These are phyloP conservation scores for Hansfordia pulvinata DNA, from an alignment of 2,329 filamentous ascomycete species.

Conservation along the genomic window DNA sequence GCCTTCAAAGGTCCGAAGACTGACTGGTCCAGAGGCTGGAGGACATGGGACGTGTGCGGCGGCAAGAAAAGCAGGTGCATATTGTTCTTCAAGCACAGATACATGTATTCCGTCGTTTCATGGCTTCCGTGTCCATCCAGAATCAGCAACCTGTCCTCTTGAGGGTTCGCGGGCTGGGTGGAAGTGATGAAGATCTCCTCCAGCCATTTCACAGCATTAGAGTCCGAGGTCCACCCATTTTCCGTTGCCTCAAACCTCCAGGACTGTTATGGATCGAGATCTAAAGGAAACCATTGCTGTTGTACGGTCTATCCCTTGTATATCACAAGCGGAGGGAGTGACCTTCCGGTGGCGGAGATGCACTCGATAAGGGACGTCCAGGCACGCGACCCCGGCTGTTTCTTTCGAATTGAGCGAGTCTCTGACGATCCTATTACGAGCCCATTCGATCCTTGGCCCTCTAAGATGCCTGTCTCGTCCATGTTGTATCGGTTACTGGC, in stretches of 20 bases:
- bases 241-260: slow-evolving; percentile 8
- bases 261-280: slow-evolving; percentile 3
- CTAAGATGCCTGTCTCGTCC: slow-evolving; percentile 4
- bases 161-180: slow-evolving; percentile 1
- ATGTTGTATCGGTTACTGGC: no score
- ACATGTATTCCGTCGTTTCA: slow-evolving; percentile 8
- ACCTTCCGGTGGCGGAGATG: slow-evolving; percentile 5
- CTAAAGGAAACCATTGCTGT: slow-evolving; percentile 7
- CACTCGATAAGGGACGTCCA: slow-evolving; percentile 9
- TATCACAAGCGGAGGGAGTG: slow-evolving; percentile 7
- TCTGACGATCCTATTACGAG: slow-evolving; percentile 4
- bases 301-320: slow-evolving; percentile 9
- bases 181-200: slow-evolving; percentile 7
- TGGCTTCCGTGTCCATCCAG: slow-evolving; percentile 8
- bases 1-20: background rate
- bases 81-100: slow-evolving; percentile 6
- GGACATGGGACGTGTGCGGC: slow-evolving; percentile 11
- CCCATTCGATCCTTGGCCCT: slow-evolving; percentile 3
- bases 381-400: slow-evolving; percentile 4
- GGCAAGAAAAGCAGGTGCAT: slow-evolving; percentile 8
- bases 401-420: slow-evolving; percentile 2
- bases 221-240: slow-evolving; percentile 10
- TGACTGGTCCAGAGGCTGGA: slow-evolving; percentile 9
- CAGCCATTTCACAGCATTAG: slow-evolving; percentile 7
- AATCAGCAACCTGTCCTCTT: slow-evolving; percentile 6